A percentile compares a stretch with the other conserved stretches of the same genome.
phyloP scores from a whole-genome alignment of 1,284 basidiomycete species.

The Fomitopsis pinicola region DNA sequence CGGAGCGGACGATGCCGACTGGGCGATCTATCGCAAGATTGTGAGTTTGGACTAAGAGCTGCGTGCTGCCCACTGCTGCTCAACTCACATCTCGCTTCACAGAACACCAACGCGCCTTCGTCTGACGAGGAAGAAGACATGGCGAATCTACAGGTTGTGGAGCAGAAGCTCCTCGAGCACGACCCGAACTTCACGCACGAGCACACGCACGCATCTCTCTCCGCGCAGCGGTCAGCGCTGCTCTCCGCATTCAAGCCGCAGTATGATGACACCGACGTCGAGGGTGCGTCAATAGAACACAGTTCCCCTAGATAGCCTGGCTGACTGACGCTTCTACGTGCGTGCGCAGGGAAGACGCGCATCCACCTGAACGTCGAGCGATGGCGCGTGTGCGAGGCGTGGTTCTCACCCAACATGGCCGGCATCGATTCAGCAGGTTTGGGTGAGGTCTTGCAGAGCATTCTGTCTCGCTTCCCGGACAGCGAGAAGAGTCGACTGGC shows the following conservation, averaged over 20 bases:
- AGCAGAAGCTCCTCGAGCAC: conserved; percentile 77
- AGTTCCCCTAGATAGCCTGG: neutral
- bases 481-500: conserved; percentile 43
- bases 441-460: conserved; percentile 84
- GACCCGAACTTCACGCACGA: conserved; percentile 82
- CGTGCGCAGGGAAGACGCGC: conserved; percentile 51
- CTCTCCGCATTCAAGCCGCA: conserved; percentile 80
- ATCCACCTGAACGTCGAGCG: conserved; percentile 94
- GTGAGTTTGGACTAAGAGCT: conserved; percentile 34
- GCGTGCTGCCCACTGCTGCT: neutral
- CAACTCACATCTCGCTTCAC: neutral
- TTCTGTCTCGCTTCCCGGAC: conserved; percentile 78
- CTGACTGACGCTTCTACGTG: neutral
- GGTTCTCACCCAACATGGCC: conserved; percentile 91
- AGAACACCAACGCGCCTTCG: conserved; percentile 84
- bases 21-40: conserved; percentile 98
- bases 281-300: conserved; percentile 38
- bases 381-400: conserved; percentile 90
- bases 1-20: conserved; percentile 94
- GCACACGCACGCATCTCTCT: conserved; percentile 79
- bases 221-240: conserved; percentile 77
- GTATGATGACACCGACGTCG: conserved; percentile 67
- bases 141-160: conserved; percentile 67
- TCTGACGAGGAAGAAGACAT: conserved; percentile 96
- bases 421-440: conserved; percentile 94